Percentiles rank a stretch among this genome's conserved stretches.
These are phyloP conservation scores for Teunomyces kruisii DNA, from an alignment of 805 yeast genomes.

Conservation along the genomic window DNA sequence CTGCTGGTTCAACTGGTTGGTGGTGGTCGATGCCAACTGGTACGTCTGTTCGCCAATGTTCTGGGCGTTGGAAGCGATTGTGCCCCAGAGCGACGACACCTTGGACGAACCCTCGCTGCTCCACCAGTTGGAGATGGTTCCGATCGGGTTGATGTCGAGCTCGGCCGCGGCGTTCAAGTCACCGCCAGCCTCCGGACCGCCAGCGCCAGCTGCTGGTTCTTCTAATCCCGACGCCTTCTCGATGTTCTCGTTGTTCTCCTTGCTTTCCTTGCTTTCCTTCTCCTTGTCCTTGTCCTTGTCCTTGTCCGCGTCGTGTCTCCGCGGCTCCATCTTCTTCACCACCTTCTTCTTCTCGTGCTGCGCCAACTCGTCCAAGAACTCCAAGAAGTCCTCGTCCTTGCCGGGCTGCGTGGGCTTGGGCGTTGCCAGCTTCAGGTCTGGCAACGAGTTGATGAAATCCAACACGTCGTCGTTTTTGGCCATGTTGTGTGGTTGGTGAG, in stretches of 20 bases:
- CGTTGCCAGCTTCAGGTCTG: slow-evolving; percentile 50
- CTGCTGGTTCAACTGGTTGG: slow-evolving; percentile 40
- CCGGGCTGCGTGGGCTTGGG: slow-evolving; percentile 27
- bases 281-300: slow-evolving; percentile 5
- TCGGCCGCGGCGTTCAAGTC: not conserved
- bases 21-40: slow-evolving; percentile 47
- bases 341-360: slow-evolving; percentile 51
- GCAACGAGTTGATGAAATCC: slow-evolving; percentile 77
- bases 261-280: not conserved
- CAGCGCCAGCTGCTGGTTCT: too few relatives aligned
- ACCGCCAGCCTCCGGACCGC: too few relatives aligned
- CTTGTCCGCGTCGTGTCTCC: slow-evolving; percentile 12
- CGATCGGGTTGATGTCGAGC: slow-evolving; percentile 54
- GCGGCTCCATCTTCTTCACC: slow-evolving; percentile 35
- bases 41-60: slow-evolving; percentile 50
- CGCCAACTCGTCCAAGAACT: slow-evolving; percentile 67
- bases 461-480: slow-evolving; percentile 69
- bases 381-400: slow-evolving; percentile 54
- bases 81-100: slow-evolving; percentile 67
- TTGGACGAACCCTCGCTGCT: slow-evolving; percentile 63
- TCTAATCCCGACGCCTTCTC: too few relatives aligned
- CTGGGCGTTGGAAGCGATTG: slow-evolving; percentile 55
- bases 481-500: slow-evolving; percentile 6
- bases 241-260: slow-evolving; percentile 1
- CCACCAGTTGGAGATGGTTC: slow-evolving; percentile 75